phyloP scores from a whole-genome alignment of 805 yeast genomes.

The Teunomyces gatunensis region DNA sequence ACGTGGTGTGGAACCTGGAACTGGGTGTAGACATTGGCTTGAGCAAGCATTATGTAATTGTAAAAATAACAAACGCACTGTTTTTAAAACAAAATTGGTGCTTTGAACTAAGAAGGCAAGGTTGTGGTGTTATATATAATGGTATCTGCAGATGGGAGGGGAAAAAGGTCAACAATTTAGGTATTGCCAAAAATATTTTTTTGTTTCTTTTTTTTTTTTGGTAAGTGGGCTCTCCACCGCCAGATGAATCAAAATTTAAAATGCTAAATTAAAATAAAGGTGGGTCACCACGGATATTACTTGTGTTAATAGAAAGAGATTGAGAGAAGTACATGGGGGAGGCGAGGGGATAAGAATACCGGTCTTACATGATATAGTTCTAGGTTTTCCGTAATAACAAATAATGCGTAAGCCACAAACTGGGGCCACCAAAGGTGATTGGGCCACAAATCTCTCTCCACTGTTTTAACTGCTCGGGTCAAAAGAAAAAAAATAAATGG shows the following conservation, averaged over 20 bases:
- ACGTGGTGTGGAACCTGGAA: slow-evolving; percentile 4
- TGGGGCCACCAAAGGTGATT: background rate
- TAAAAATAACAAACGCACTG: background rate
- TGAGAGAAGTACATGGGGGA: background rate
- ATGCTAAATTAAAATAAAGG: background rate
- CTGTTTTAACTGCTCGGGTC: background rate
- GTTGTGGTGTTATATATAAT: slow-evolving; percentile 5
- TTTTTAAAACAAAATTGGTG: background rate
- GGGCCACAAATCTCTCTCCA: slow-evolving; percentile 3
- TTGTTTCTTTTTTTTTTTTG: slow-evolving; percentile 2
- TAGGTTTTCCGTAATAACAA: background rate
- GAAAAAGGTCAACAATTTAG: slow-evolving; percentile 7
- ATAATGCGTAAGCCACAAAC: background rate
- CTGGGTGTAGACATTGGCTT: background rate
- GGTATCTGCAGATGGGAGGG: slow-evolving; percentile 7
- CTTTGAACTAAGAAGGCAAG: background rate
- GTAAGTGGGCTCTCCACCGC: background rate
- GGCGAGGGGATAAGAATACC: background rate
- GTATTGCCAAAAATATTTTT: slow-evolving; percentile 3
- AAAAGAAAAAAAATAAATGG: background rate
- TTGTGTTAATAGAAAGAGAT: no score
- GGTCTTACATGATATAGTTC: background rate
- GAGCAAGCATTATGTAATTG: background rate
- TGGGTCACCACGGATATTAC: background rate
- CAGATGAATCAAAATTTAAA: background rate